Percentiles rank a stretch among this genome's conserved stretches.
These are phyloP conservation scores for Vitis cinerea DNA, from an alignment of 164 flowering plant species.

Conservation along the genomic window DNA sequence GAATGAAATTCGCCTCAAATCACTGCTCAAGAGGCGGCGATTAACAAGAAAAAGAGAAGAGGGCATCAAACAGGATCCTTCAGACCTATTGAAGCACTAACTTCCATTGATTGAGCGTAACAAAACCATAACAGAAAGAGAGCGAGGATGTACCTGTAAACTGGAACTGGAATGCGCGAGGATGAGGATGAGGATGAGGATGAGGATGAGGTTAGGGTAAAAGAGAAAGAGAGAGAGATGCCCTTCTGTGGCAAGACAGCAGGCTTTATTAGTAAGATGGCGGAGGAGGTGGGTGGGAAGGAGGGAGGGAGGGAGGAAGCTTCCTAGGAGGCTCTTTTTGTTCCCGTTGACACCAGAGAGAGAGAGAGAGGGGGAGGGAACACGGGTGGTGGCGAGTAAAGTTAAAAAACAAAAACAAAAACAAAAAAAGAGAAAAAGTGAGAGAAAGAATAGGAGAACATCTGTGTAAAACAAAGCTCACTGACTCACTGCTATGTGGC, in stretches of 20 bases:
- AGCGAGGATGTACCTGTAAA: not conserved
- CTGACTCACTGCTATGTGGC: too few species aligned
- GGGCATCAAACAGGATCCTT: too few species aligned
- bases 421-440: not conserved
- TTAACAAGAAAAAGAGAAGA: not conserved
- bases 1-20: too few species aligned
- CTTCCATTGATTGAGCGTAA: too few species aligned
- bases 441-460: too few species aligned
- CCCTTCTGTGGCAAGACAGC: not conserved
- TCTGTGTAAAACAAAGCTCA: too few species aligned
- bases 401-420: not conserved
- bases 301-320: constrained; percentile 14
- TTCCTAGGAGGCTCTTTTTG: constrained; percentile 3
- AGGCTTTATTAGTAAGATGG: not conserved
- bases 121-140: not conserved
- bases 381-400: not conserved
- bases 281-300: not conserved
- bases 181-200: too few species aligned
- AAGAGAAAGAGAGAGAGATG: not conserved
- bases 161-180: too few species aligned
- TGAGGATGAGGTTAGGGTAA: not conserved
- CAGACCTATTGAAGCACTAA: too few species aligned
- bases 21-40: too few species aligned
- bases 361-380: not conserved
- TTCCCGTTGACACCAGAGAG: constrained; percentile 18